phyloP scores from a whole-genome alignment of 2,329 filamentous ascomycete genomes.

The Cordyceps javanica region DNA sequence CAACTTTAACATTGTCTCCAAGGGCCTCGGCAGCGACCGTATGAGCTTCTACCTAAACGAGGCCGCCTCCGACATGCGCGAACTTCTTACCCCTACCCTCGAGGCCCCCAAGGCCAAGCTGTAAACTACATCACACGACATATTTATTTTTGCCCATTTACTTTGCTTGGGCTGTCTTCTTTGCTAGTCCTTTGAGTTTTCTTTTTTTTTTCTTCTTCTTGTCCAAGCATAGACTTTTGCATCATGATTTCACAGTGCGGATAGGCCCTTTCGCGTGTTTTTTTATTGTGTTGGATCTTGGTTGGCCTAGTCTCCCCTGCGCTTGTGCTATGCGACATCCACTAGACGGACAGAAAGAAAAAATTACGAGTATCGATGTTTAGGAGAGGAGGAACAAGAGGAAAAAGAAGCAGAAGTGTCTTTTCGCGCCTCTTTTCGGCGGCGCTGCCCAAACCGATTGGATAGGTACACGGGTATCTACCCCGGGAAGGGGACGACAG shows the following conservation, averaged over 20 bases:
- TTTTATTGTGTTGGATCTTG: not conserved
- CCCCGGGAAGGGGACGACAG: not conserved
- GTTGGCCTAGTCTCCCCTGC: not conserved
- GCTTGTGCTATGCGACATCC: not conserved
- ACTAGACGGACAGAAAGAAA: constrained; percentile 7
- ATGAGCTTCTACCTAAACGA: constrained; percentile 98
- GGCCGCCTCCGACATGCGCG: constrained; percentile 82
- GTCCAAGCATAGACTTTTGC: constrained; percentile 7
- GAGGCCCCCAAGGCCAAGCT: constrained; percentile 82
- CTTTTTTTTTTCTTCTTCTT: not conserved
- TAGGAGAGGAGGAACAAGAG: not conserved
- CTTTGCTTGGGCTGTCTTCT: not conserved
- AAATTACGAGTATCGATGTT: too few relatives aligned
- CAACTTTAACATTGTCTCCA: constrained; percentile 97
- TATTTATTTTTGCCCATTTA: not conserved
- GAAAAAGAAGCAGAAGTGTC: not conserved
- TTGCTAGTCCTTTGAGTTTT: too few relatives aligned
- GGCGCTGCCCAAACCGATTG: not conserved
- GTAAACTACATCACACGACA: constrained; percentile 37
- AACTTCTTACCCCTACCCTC: constrained; percentile 74
- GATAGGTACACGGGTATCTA: not conserved
- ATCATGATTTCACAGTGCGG: constrained; percentile 2
- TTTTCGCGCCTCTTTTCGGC: not conserved
- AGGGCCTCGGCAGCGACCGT: constrained; percentile 79
- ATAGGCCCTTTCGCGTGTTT: not conserved